These are phyloP conservation scores for Mortierella sp. DNA, from an alignment of 371 early-diverging fungal genomes.

Conservation along the genomic window DNA sequence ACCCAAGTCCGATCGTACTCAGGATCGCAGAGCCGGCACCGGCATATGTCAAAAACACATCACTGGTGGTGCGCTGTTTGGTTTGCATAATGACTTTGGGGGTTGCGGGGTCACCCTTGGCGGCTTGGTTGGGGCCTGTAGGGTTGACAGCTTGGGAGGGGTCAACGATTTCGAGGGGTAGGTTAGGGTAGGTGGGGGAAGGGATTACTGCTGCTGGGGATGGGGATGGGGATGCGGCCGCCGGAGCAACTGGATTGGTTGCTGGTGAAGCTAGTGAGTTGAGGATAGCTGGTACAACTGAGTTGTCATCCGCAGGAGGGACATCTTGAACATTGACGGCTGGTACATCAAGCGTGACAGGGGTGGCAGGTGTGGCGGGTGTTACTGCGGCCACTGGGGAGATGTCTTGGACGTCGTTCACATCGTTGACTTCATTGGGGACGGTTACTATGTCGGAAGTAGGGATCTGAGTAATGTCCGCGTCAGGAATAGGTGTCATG, in stretches of 20 bases:
- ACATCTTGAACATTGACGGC: not conserved
- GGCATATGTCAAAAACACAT: constrained; percentile 10
- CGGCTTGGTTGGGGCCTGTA: not conserved
- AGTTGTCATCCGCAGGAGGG: not conserved
- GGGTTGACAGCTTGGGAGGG: too few relatives aligned
- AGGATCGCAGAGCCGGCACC: constrained; percentile 11
- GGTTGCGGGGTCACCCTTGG: too few relatives aligned
- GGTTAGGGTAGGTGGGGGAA: not conserved
- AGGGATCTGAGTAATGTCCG: too few relatives aligned
- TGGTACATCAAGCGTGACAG: not conserved
- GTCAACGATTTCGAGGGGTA: not conserved
- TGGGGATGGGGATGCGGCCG: not conserved
- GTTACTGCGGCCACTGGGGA: not conserved
- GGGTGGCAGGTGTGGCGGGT: not conserved
- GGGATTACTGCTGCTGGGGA: not conserved
- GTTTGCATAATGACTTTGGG: not conserved
- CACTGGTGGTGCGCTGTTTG: not conserved
- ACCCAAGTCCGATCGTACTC: constrained; percentile 9
- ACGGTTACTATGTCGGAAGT: not conserved
- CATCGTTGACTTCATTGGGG: not conserved
- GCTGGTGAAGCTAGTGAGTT: not conserved
- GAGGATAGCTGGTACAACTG: not conserved
- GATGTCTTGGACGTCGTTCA: not conserved
- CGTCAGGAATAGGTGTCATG: too few relatives aligned
- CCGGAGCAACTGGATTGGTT: not conserved